phyloP scores from a whole-genome alignment of 345 rosid genomes.

The Microthlaspi erraticum region DNA sequence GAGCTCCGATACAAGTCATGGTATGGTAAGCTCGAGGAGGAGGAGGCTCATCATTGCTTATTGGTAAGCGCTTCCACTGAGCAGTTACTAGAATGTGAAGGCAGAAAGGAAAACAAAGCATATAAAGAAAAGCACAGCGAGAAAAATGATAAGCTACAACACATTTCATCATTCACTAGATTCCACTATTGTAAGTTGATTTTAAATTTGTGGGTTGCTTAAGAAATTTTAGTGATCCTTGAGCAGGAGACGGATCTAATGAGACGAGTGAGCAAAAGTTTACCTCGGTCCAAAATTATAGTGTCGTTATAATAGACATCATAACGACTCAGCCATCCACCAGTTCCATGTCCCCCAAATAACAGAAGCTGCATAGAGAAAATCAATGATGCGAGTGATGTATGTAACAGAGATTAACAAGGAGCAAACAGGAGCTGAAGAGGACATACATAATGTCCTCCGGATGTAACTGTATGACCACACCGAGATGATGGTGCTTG shows the following conservation, averaged over 20 bases:
- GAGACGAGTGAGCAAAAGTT: slow-evolving; percentile 12
- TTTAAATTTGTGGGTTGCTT: neutral
- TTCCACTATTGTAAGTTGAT: slow-evolving; percentile 11
- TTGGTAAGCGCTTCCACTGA: slow-evolving; percentile 85
- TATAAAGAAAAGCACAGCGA: neutral
- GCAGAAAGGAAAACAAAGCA: slow-evolving; percentile 7
- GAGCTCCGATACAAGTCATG: slow-evolving; percentile 72
- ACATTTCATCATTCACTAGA: slow-evolving; percentile 27
- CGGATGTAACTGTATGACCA: slow-evolving; percentile 91
- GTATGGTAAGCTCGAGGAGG: slow-evolving; percentile 96
- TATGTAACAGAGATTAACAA: slow-evolving; percentile 12
- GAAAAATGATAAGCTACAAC: slow-evolving; percentile 5
- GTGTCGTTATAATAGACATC: slow-evolving; percentile 91
- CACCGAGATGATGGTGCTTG: slow-evolving; percentile 95
- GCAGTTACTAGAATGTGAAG: slow-evolving; percentile 68
- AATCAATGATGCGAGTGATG: slow-evolving; percentile 21
- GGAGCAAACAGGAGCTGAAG: slow-evolving; percentile 34
- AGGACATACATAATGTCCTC: slow-evolving; percentile 82
- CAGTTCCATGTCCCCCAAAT: slow-evolving; percentile 98
- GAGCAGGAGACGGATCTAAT: neutral
- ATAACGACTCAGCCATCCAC: slow-evolving; percentile 98
- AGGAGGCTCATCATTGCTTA: slow-evolving; percentile 78
- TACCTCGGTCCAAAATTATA: slow-evolving; percentile 88
- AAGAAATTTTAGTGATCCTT: neutral
- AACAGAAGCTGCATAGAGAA: slow-evolving; percentile 71